These are phyloP conservation scores for Phytophthora podocarpi DNA, from an alignment of 352 stramenopile genomes.

Conservation along the genomic window DNA sequence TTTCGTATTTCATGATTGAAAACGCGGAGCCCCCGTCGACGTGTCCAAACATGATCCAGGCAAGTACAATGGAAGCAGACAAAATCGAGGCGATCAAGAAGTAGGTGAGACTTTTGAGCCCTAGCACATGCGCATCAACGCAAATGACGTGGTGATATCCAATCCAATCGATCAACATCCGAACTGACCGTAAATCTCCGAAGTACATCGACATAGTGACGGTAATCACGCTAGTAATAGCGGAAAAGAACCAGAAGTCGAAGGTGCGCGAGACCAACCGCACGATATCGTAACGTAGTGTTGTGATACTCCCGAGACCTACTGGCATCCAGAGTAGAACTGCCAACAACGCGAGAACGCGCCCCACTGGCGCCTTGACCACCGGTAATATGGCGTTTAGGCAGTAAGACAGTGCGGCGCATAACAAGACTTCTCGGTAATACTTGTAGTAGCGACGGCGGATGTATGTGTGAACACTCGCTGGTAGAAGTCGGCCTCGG, in stretches of 20 bases:
- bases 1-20: conserved; percentile 29
- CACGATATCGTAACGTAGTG: conserved; percentile 45
- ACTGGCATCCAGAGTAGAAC: conserved; percentile 31
- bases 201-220: conserved; percentile 34
- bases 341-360: conserved; percentile 18
- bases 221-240: conserved; percentile 28
- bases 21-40: conserved; percentile 23
- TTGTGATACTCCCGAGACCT: conserved; percentile 33
- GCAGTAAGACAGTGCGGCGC: conserved; percentile 18
- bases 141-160: conserved; percentile 41
- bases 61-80: conserved; percentile 3
- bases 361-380: conserved; percentile 14
- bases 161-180: conserved; percentile 33
- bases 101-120: conserved; percentile 20
- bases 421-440: conserved; percentile 25
- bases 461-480: conserved; percentile 20
- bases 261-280: conserved; percentile 37
- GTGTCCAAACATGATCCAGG: conserved; percentile 21
- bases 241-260: conserved; percentile 51
- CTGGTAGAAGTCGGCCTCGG: conserved; percentile 31
- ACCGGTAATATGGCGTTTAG: conserved; percentile 31
- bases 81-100: conserved; percentile 11
- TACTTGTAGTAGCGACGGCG: conserved; percentile 24
- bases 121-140: conserved; percentile 37
- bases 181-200: conserved; percentile 30